These are phyloP conservation scores for Niveomyces coronatus DNA, from an alignment of 2,329 filamentous ascomycete species.

Conservation along the genomic window DNA sequence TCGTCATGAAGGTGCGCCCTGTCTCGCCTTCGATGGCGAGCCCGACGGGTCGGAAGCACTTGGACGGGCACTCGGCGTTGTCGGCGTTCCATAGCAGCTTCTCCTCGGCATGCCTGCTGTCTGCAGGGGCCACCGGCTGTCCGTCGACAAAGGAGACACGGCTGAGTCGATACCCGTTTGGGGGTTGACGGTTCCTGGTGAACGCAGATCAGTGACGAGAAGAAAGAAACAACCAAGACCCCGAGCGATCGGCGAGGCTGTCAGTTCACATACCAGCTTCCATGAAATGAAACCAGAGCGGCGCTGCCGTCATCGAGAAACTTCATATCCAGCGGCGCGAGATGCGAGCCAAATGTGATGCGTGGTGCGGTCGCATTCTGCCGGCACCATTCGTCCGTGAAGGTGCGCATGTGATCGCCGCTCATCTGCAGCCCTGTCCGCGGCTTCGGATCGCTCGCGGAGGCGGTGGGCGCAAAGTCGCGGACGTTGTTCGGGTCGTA, in stretches of 20 bases:
- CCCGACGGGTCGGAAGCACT: slow-evolving; percentile 44
- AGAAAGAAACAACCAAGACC: too few relatives aligned
- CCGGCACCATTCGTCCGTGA: slow-evolving; percentile 16
- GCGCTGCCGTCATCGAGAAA: slow-evolving; percentile 44
- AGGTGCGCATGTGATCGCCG: slow-evolving; percentile 15
- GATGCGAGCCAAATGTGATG: slow-evolving; percentile 35
- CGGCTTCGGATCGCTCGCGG: slow-evolving; percentile 8
- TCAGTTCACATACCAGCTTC: slow-evolving; percentile 44
- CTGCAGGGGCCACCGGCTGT: slow-evolving; percentile 20
- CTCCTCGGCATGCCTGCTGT: slow-evolving; percentile 31
- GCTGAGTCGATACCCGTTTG: slow-evolving; percentile 29
- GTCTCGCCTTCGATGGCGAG: slow-evolving; percentile 25
- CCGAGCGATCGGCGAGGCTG: too few relatives aligned
- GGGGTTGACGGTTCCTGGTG: slow-evolving; percentile 23
- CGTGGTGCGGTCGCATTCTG: slow-evolving; percentile 13
- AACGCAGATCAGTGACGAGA: too few relatives aligned
- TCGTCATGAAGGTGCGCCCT: slow-evolving; percentile 42
- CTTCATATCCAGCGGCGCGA: slow-evolving; percentile 54
- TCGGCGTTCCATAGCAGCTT: slow-evolving; percentile 41
- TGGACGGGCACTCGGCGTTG: slow-evolving; percentile 30
- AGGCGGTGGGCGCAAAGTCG: slow-evolving; percentile 24
- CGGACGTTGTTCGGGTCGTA: slow-evolving; percentile 32
- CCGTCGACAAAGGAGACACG: slow-evolving; percentile 27
- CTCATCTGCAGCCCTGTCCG: slow-evolving; percentile 15
- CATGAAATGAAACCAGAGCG: slow-evolving; percentile 53